Conservation (phyloP, 1,284 basidiomycete genomes). For the Sporisorium reilianum region DNA sequence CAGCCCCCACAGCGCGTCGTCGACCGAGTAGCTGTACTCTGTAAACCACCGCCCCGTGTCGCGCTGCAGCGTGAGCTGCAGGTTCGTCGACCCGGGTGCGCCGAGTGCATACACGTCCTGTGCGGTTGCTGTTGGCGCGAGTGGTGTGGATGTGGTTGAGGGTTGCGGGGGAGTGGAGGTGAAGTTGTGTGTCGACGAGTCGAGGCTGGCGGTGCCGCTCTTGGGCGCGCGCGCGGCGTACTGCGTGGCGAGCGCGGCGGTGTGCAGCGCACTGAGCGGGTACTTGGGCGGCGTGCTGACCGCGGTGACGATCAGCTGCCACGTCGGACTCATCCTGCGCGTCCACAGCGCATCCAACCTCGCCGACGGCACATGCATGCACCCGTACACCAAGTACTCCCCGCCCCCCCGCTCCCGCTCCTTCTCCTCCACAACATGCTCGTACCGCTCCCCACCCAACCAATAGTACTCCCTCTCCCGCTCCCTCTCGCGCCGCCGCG, state of each 20-base stretch:
- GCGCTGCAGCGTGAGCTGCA: constrained; percentile 89
- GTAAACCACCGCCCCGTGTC: constrained; percentile 92
- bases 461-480: constrained; percentile 71
- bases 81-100: constrained; percentile 63
- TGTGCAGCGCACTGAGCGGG: constrained; percentile 45
- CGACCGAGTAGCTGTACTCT: constrained; percentile 93
- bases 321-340: constrained; percentile 75
- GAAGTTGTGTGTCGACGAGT: constrained; percentile 9
- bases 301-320: constrained; percentile 69
- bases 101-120: constrained; percentile 21
- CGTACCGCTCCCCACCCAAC: constrained; percentile 21
- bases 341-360: constrained; percentile 90
- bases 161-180: constrained; percentile 5
- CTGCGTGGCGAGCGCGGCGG: constrained; percentile 8
- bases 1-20: constrained; percentile 91
- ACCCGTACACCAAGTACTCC: constrained; percentile 93
- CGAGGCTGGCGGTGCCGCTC: constrained; percentile 12
- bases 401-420: constrained; percentile 10
- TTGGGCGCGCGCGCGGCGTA: constrained; percentile 2
- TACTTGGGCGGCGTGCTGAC: constrained; percentile 64
- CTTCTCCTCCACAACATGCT: background rate
- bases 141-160: constrained; percentile 8
- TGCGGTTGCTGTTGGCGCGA: constrained; percentile 15
- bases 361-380: constrained; percentile 88
- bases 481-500: constrained; percentile 79